Evolutionary conservation across 805 yeast species (phyloP).

Genomic region (Metschnikowia lochheadii): DNA sequence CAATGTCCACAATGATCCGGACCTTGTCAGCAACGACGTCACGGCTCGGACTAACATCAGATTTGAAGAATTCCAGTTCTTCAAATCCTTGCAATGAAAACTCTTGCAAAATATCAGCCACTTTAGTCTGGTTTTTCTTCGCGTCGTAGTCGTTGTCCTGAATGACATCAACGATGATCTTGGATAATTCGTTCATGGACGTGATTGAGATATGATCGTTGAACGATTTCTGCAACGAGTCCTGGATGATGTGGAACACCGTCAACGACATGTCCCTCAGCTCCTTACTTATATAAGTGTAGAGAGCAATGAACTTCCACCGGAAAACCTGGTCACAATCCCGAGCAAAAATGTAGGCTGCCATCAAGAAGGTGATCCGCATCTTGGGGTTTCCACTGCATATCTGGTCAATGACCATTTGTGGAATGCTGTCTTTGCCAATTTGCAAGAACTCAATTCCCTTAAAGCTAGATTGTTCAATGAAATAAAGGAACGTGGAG

Average conservation of each 20-base stretch:
- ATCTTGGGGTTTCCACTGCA: slow-evolving; percentile 18
- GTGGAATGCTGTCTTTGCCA: slow-evolving; percentile 25
- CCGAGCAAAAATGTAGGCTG: slow-evolving; percentile 27
- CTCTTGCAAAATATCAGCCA: background rate
- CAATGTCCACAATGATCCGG: background rate
- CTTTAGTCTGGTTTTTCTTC: background rate
- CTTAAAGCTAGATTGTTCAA: slow-evolving; percentile 21
- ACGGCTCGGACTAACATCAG: background rate
- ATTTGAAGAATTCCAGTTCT: background rate
- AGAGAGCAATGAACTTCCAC: slow-evolving; percentile 27
- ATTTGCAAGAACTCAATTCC: slow-evolving; percentile 6
- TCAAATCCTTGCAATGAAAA: slow-evolving; percentile 2
- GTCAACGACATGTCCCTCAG: slow-evolving; percentile 21
- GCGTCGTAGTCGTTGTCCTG: slow-evolving; percentile 13
- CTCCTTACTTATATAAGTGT: slow-evolving; percentile 22
- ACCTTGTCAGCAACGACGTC: background rate
- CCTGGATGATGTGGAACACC: slow-evolving; percentile 30
- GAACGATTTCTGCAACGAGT: slow-evolving; percentile 25
- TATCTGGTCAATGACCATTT: slow-evolving; percentile 25
- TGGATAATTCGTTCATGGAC: slow-evolving; percentile 25
- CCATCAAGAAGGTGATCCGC: slow-evolving; percentile 24
- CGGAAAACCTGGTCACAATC: slow-evolving; percentile 28
- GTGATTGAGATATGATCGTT: slow-evolving; percentile 27
- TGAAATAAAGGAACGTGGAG: slow-evolving; percentile 21
- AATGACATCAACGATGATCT: slow-evolving; percentile 21